These are phyloP conservation scores for Ensete glaucum DNA, from an alignment of 176 grass and related monocot species.

Conservation along the genomic window DNA sequence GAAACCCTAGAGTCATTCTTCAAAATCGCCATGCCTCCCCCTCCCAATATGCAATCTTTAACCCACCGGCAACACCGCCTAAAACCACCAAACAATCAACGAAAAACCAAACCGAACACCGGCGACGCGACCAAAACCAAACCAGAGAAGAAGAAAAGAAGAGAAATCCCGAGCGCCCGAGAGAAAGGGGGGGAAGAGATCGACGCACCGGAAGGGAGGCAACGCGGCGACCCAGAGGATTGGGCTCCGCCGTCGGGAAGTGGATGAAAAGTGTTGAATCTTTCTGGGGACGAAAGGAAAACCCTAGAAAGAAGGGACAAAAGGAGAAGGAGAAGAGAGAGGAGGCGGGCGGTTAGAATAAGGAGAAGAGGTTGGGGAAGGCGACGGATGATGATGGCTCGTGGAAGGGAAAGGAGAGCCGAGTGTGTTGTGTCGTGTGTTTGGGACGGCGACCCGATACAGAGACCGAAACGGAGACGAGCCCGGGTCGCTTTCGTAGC, in stretches of 20 bases:
- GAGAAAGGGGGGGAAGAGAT: neutral
- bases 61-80: neutral
- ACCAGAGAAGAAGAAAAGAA: neutral
- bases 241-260: neutral
- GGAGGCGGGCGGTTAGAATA: neutral
- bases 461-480: neutral
- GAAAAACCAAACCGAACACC: neutral
- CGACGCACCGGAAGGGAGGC: constrained; percentile 22
- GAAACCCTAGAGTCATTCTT: constrained; percentile 41
- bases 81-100: neutral
- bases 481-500: neutral
- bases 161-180: neutral
- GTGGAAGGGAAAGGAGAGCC: constrained; percentile 12
- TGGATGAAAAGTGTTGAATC: neutral
- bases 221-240: neutral
- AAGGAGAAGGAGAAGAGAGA: constrained; percentile 7
- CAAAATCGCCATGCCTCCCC: constrained; percentile 61
- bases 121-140: neutral
- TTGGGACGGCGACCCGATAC: constrained; percentile 18
- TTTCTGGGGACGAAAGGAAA: constrained; percentile 7
- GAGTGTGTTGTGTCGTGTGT: constrained; percentile 4
- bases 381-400: neutral
- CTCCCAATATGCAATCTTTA: constrained; percentile 2
- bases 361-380: neutral
- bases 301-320: constrained; percentile 30